Evolutionary conservation across 306 rosid genomes (phyloP).

Genomic region (Trifolium fragiferum): DNA sequence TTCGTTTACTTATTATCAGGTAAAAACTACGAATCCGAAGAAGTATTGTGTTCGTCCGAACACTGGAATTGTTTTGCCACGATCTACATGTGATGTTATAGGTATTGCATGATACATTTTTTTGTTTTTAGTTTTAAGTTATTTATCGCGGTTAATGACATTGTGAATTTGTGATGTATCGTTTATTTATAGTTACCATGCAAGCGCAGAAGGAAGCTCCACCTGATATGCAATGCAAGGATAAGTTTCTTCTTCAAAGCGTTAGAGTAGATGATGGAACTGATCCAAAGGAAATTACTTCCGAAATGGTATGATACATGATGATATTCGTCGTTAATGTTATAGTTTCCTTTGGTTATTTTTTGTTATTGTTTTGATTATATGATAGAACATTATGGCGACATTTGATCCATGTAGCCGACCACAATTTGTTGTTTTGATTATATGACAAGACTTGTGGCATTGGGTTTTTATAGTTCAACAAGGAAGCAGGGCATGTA

Average conservation of each 20-base stretch:
- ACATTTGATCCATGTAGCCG: too few species aligned
- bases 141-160: neutral
- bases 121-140: neutral
- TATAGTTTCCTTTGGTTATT: neutral
- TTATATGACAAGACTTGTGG: constrained; percentile 33
- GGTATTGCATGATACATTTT: constrained; percentile 52
- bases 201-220: constrained; percentile 94
- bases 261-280: constrained; percentile 61
- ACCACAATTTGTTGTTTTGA: too few species aligned
- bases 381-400: too few species aligned
- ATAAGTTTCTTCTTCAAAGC: constrained; percentile 95
- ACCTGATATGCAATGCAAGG: constrained; percentile 90
- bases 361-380: neutral
- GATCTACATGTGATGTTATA: constrained; percentile 84
- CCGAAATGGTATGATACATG: constrained; percentile 74
- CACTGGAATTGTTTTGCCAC: constrained; percentile 83
- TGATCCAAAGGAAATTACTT: constrained; percentile 62
- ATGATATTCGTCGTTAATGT: neutral
- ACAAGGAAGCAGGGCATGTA: constrained; percentile 77
- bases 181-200: constrained; percentile 70
- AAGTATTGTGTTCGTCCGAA: constrained; percentile 99
- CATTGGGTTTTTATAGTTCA: constrained; percentile 63
- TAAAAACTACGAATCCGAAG: constrained; percentile 92
- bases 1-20: constrained; percentile 52
- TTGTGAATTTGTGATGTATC: neutral